These are phyloP conservation scores for Coemansia sp. DNA, from an alignment of 192 early-diverging fungal genomes.

Conservation along the genomic window DNA sequence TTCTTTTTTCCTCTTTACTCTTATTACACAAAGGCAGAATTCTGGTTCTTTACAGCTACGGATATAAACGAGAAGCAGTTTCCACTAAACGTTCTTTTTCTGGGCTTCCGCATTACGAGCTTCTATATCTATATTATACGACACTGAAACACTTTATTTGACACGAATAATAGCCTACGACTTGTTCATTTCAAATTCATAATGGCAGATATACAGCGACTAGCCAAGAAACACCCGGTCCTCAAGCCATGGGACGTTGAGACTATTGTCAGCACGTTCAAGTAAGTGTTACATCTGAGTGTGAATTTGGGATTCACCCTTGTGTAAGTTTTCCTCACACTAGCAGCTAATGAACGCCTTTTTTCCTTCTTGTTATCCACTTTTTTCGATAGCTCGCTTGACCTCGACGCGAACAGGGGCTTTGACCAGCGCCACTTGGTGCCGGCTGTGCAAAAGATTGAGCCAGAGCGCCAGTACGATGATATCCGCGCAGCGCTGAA, in stretches of 20 bases:
- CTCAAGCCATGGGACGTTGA: constrained; percentile 62
- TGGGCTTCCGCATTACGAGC: not conserved
- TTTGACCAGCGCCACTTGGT: constrained; percentile 71
- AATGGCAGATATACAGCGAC: constrained; percentile 31
- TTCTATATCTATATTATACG: constrained; percentile 1
- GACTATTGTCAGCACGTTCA: constrained; percentile 44
- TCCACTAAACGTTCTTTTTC: no score
- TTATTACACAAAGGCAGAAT: constrained; percentile 1
- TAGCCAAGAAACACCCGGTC: constrained; percentile 49
- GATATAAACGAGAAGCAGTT: no score
- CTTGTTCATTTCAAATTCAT: no score
- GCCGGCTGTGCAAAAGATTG: constrained; percentile 65
- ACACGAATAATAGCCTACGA: not conserved
- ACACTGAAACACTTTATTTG: not conserved
- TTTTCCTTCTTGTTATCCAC: not conserved
- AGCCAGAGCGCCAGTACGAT: constrained; percentile 71
- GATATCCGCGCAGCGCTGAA: constrained; percentile 72
- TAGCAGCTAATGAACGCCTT: not conserved
- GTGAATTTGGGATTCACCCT: not conserved
- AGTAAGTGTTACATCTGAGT: constrained; percentile 28
- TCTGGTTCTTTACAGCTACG: not conserved
- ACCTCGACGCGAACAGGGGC: constrained; percentile 69
- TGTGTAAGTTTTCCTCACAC: no score
- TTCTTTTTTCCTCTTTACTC: constrained; percentile 8
- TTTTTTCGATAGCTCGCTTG: constrained; percentile 54